Evolutionary conservation across 2,329 filamentous ascomycete species (phyloP).

Genomic region (Catunica adiposa): DNA sequence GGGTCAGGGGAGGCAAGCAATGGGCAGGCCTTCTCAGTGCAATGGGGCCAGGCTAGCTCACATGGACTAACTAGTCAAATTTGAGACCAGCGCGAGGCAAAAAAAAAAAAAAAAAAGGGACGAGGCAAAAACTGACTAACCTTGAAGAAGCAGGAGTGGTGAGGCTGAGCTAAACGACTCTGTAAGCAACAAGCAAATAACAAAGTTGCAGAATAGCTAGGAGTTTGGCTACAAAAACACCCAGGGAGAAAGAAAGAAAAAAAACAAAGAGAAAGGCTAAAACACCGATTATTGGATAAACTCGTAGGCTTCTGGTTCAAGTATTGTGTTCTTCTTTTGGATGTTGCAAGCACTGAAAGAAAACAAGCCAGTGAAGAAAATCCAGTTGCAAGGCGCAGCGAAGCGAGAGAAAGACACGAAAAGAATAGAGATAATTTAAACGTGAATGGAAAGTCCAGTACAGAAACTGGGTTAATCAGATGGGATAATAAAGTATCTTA

Average conservation of each 20-base stretch:
- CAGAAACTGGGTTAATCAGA: neutral
- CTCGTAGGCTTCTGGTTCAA: too few species aligned
- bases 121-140: conserved; percentile 1
- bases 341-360: neutral
- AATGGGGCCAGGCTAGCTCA: neutral
- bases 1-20: neutral
- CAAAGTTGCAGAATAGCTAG: too few species aligned
- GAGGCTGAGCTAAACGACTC: neutral
- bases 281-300: neutral
- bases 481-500: too few species aligned
- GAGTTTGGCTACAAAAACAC: too few species aligned
- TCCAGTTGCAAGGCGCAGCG: neutral
- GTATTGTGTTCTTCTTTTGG: too few species aligned
- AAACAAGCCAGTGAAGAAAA: neutral
- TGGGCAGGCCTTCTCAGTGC: neutral
- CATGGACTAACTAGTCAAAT: neutral
- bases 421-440: neutral
- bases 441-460: neutral
- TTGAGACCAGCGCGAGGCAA: conserved; percentile 1
- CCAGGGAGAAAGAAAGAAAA: too few species aligned
- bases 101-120: neutral
- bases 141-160: neutral
- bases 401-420: neutral
- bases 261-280: neutral
- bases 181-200: neutral